A percentile compares a stretch with the other conserved stretches of the same genome.
Evolutionary conservation across 345 rosid genomes (phyloP).

Genomic region (Leavenworthia alabamica): DNA sequence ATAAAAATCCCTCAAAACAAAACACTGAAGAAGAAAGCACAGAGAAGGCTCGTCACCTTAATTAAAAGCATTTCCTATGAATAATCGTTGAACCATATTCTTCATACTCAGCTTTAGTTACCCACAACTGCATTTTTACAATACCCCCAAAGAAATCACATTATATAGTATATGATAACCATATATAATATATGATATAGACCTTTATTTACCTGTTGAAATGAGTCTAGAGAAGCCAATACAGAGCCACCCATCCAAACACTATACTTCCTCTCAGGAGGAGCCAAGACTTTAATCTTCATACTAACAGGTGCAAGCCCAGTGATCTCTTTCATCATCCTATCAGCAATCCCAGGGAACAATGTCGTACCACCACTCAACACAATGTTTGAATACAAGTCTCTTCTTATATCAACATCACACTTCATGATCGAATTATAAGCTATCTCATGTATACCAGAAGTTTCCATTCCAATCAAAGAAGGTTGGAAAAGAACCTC

Average conservation of each 20-base stretch:
- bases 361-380: conserved; percentile 53
- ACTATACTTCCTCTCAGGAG: too few species aligned
- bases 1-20: too few species aligned
- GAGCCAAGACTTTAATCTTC: too few species aligned
- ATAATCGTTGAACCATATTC: neutral
- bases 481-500: conserved; percentile 77
- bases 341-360: too few species aligned
- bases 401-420: conserved; percentile 59
- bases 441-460: conserved; percentile 53
- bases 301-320: too few species aligned
- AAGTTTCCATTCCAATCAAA: conserved; percentile 61
- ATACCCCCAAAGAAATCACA: too few species aligned
- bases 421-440: conserved; percentile 64
- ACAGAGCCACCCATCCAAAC: too few species aligned
- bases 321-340: too few species aligned
- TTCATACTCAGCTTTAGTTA: neutral
- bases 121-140: neutral
- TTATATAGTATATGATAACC: too few species aligned
- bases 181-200: too few species aligned
- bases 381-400: conserved; percentile 49
- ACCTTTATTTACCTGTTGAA: too few species aligned
- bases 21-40: neutral
- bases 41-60: neutral
- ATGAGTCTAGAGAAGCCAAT: too few species aligned
- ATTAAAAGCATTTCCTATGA: neutral